Base-by-base conservation (phyloP, 2,329 filamentous ascomycete genomes). In the Thelonectria blattea region DNA sequence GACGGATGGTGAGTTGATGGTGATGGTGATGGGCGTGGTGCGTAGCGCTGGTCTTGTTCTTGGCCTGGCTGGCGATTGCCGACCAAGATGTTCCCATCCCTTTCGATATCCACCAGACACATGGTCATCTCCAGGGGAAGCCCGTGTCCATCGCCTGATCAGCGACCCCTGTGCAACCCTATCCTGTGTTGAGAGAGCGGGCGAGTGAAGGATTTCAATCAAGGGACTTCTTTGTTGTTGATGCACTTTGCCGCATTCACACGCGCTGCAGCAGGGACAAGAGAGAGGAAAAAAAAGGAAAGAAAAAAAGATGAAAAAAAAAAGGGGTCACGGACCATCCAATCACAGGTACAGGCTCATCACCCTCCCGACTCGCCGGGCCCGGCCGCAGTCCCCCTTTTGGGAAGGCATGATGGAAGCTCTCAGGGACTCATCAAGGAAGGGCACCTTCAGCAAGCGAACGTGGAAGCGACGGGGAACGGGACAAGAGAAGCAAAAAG, bases 91-190 rank as follows among this genome's bases (percentile, higher is more conserved):
- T 15, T 15, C 14, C 45, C 14, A 27, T 47, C 20, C 20, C 10
- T 24, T 24, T 18, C n/a, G 48, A 59, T 45, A 41, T 41, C 62
- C 65, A 49, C 52, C 8, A 22, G 12, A 47, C 52, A 68, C 66
- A 68, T 68, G 62, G 66, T 52, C 27, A 48, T 54, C 42, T 39
- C 60, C 63, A 68, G 55, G 64, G 64, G 64, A 51, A 39, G 51
- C 55, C 59, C 39, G 56, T 68, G 59, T 62, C 57, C 52, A 60
- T 64, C 57, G 48, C 64, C 58, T 62, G 63, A 65, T 69, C 59
- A 57, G 64, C 57, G 61, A 55, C 43, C 37, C 67, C 64, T 58
- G 59, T 68, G 55, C 52, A 52, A 56, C 47, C 48, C 48, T 52
- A 57, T 47, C 49, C 54, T 46, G 42, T 54, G 10, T 49, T 37